phyloP scores from a whole-genome alignment of 2,329 filamentous ascomycete species.

The Tolypocladium inflatum region DNA sequence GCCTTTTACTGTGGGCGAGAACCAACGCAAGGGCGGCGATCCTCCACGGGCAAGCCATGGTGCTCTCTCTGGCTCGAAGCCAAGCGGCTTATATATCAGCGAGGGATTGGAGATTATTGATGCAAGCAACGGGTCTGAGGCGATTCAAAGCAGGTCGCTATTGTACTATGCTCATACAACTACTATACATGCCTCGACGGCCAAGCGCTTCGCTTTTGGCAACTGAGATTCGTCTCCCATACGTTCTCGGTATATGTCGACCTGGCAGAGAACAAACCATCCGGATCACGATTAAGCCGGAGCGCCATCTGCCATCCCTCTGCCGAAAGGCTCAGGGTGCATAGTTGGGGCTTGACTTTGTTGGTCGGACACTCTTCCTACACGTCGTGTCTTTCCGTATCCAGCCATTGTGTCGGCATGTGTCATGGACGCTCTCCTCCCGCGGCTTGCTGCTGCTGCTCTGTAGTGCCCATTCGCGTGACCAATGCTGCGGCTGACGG shows the following conservation, averaged over 20 bases:
- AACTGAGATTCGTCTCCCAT: slow-evolving; percentile 55
- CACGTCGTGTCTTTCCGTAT: neutral
- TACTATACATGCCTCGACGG: slow-evolving; percentile 41
- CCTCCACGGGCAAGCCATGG: neutral
- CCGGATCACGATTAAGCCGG: slow-evolving; percentile 96
- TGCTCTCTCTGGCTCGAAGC: neutral
- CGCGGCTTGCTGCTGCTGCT: neutral
- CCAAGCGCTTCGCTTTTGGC: slow-evolving; percentile 42
- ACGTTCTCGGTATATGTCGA: slow-evolving; percentile 75
- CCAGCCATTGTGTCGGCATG: neutral
- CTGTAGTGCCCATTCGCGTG: neutral
- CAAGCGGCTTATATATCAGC: neutral
- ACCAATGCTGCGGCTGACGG: neutral
- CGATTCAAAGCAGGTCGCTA: neutral
- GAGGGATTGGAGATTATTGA: neutral
- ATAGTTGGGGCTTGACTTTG: slow-evolving; percentile 96
- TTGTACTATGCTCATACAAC: neutral
- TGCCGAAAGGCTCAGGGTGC: slow-evolving; percentile 70
- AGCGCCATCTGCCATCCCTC: slow-evolving; percentile 80
- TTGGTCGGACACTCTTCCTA: slow-evolving; percentile 58
- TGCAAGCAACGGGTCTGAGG: neutral
- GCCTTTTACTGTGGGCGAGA: neutral
- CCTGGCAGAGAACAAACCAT: slow-evolving; percentile 61
- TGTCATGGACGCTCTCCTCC: neutral
- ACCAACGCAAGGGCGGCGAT: neutral